Evolutionary conservation across 305 asterid genomes (phyloP).

Genomic region (Solanum hybrid): DNA sequence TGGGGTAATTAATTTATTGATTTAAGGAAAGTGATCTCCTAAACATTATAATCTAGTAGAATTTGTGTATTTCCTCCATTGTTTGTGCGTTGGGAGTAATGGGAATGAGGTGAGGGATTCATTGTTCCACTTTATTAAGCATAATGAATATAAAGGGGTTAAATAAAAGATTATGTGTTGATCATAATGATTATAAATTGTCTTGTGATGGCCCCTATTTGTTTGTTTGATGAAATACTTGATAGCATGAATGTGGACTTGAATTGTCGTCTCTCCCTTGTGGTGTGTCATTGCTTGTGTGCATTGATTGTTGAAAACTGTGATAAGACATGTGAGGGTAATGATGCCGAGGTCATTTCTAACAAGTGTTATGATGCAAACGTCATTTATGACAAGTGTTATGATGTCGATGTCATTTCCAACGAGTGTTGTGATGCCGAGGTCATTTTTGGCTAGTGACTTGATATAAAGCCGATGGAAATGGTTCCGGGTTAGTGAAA

Average conservation of each 20-base stretch:
- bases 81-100: background rate
- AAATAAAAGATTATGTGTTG: too few relatives aligned
- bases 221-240: background rate
- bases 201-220: background rate
- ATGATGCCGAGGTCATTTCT: too few relatives aligned
- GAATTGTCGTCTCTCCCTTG: too few relatives aligned
- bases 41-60: background rate
- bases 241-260: background rate
- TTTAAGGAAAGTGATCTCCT: background rate
- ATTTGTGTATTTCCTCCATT: background rate
- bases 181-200: too few relatives aligned
- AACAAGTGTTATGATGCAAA: too few relatives aligned
- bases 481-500: background rate
- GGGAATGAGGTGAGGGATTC: background rate
- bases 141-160: background rate
- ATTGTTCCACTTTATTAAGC: background rate
- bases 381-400: background rate
- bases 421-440: background rate
- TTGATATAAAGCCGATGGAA: too few relatives aligned
- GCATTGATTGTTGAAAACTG: too few relatives aligned
- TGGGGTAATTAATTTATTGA: background rate
- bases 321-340: too few relatives aligned
- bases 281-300: too few relatives aligned
- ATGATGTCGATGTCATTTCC: background rate
- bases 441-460: background rate